phyloP scores from a whole-genome alignment of 106 monocot genomes.

The Dendrobium catenatum region DNA sequence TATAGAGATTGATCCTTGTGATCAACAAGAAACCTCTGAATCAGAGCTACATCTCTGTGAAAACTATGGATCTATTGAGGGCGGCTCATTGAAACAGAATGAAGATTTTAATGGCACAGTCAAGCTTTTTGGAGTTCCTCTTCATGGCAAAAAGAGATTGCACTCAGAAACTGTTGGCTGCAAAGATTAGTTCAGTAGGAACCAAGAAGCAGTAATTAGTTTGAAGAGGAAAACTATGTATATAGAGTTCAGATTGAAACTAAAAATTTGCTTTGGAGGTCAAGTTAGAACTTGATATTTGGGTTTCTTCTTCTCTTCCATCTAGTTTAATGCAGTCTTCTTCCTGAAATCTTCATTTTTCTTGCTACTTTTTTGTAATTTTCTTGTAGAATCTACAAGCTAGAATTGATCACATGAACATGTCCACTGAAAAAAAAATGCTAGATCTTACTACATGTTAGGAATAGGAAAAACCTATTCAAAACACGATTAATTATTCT shows the following conservation, averaged over 20 bases:
- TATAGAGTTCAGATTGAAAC: neutral
- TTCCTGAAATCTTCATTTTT: neutral
- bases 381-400: neutral
- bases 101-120: neutral
- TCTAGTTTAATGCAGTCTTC: neutral
- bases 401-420: neutral
- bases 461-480: no score
- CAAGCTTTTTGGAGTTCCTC: conserved; percentile 8
- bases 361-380: neutral
- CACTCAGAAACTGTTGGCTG: conserved; percentile 2
- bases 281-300: neutral
- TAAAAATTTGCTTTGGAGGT: conserved; percentile 1
- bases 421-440: neutral
- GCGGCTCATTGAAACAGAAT: neutral
- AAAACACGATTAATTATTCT: no score
- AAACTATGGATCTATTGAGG: neutral
- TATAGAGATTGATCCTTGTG: neutral
- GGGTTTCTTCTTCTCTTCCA: neutral
- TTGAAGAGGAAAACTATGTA: neutral
- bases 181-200: conserved; percentile 3
- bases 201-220: neutral
- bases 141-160: conserved; percentile 2
- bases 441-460: neutral
- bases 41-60: neutral
- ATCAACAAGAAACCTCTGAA: neutral